These are phyloP conservation scores for Sporobolus alterniflorus DNA, from an alignment of 202 grass and related monocot genomes.

Conservation along the genomic window DNA sequence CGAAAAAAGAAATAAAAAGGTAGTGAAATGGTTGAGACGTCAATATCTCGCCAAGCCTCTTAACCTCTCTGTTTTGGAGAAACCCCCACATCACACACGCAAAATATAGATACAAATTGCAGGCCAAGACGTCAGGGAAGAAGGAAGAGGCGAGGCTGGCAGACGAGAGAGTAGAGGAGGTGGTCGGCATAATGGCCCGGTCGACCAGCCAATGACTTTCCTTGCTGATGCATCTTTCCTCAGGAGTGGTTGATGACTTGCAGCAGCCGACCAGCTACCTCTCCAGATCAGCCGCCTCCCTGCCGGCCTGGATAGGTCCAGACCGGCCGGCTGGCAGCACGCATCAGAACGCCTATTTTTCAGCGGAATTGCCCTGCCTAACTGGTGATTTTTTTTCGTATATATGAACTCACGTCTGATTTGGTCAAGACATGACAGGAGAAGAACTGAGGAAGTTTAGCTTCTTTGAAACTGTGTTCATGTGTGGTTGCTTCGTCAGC, in stretches of 20 bases:
- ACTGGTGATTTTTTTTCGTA: constrained; percentile 6
- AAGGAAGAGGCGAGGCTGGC: neutral
- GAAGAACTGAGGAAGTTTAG: no score
- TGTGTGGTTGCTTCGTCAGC: neutral
- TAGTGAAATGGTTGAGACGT: constrained; percentile 53
- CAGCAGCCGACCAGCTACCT: constrained; percentile 5
- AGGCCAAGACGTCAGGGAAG: neutral
- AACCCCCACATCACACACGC: constrained; percentile 21
- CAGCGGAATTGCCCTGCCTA: neutral
- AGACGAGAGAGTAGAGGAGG: neutral
- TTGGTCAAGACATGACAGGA: neutral
- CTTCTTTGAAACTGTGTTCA: no score
- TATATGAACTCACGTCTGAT: constrained; percentile 27
- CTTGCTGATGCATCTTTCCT: constrained; percentile 45
- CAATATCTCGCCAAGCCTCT: constrained; percentile 30
- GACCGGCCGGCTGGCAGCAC: constrained; percentile 16
- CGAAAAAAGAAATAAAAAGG: neutral
- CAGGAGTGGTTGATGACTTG: constrained; percentile 45
- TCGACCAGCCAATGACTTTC: constrained; percentile 30
- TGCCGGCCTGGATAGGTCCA: constrained; percentile 9
- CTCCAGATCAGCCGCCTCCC: neutral
- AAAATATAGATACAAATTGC: constrained; percentile 45
- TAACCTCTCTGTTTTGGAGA: neutral
- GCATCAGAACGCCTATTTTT: neutral
- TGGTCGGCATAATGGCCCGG: neutral